Base-by-base conservation (phyloP, 345 rosid genomes). In the Camelina sativa region DNA sequence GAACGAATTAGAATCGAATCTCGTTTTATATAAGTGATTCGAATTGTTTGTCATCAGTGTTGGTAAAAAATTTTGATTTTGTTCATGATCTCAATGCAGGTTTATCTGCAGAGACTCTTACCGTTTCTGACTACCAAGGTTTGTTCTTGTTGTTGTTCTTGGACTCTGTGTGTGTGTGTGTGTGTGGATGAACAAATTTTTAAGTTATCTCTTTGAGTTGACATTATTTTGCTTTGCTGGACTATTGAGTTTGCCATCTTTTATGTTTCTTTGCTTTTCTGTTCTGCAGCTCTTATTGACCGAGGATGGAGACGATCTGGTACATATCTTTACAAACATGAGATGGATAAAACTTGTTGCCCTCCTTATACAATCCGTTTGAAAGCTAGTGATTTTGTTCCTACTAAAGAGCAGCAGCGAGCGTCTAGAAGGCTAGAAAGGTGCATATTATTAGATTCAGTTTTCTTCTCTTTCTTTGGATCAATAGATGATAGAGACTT, bases 101-200 rank as follows among this genome's bases (percentile, higher is more conserved):
- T 78, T 67, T 89, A 66, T 79, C 76, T 81, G 86, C 90, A 62
- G 48, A 68, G 56, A 85, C 89, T 74, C 74, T 90, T 8, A 86
- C 92, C 2, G 98, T 95, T 78, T 80, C 85, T 84, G 99, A 92
- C 66, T 95, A 90, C 79, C 99, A 95, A 89, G 98, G 99, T 95
- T 43, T 56, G 81, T 71, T 70, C 7, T 43, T 47, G 22, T 7
- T 47, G 4, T n/a, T 47, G 4, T n/a, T 56, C 65, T 46, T 46
- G 5, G 54, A 46, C 59, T 69, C 0, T 28, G 0, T 28, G 13
- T 69, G 0, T 41, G 0, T 28, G 13, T 69, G 0, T 41, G 13
- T 41, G 46, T 69, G 30, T 67, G 40, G 17, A 59, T 67, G 56
- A 68, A 47, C 77, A 54, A 47, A 30, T 48, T 9, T 55, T 46